Conservation (phyloP, 306 rosid genomes). For the Quercus dentata region DNA sequence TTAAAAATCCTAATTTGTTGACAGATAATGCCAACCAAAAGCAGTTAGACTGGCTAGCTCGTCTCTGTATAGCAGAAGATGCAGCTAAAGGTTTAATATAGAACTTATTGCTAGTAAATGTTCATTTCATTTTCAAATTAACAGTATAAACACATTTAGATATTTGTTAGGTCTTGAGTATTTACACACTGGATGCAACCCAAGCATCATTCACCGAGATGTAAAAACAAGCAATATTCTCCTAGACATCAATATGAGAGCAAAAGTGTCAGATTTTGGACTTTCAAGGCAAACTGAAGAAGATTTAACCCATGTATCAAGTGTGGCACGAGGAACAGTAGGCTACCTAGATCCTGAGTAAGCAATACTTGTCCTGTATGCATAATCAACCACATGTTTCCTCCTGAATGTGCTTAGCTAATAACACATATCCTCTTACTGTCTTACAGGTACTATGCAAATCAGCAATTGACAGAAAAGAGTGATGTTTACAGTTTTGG, state of each 20-base stretch:
- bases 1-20: slow-evolving; percentile 20
- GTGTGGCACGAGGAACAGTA: slow-evolving; percentile 89
- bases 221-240: slow-evolving; percentile 96
- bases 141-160: slow-evolving; percentile 12
- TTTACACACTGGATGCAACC: slow-evolving; percentile 96
- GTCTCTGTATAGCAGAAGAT: slow-evolving; percentile 91
- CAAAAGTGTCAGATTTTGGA: slow-evolving; percentile 94
- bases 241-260: slow-evolving; percentile 93
- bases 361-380: slow-evolving; percentile 22
- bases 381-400: slow-evolving; percentile 8
- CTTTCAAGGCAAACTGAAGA: slow-evolving; percentile 90
- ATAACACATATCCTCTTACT: slow-evolving; percentile 21
- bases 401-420: slow-evolving; percentile 15
- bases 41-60: slow-evolving; percentile 76
- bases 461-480: slow-evolving; percentile 88
- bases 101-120: slow-evolving; percentile 21
- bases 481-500: slow-evolving; percentile 97
- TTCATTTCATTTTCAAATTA: slow-evolving; percentile 17
- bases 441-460: slow-evolving; percentile 83
- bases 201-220: slow-evolving; percentile 92
- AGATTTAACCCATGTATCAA: slow-evolving; percentile 90
- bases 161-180: slow-evolving; percentile 78
- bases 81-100: slow-evolving; percentile 75
- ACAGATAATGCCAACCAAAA: slow-evolving; percentile 54
- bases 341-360: slow-evolving; percentile 99